These are phyloP conservation scores for Solanum chaucha DNA, from an alignment of 257 asterid species.

Conservation along the genomic window DNA sequence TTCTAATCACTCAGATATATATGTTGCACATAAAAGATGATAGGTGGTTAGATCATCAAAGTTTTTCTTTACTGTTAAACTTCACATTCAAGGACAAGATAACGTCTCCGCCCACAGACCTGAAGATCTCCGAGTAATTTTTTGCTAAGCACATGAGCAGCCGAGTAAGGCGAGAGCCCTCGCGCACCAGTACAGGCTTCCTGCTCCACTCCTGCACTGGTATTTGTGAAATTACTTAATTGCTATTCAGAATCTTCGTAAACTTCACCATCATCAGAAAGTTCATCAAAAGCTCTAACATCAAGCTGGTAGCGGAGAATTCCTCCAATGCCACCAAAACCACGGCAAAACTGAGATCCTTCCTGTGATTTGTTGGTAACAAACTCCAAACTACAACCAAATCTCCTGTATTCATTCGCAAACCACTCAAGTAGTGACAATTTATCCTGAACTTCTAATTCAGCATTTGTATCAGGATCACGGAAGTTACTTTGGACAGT, in stretches of 20 bases:
- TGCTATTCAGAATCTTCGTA: conserved; percentile 31
- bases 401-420: conserved; percentile 16
- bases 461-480: conserved; percentile 25
- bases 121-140: background rate
- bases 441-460: conserved; percentile 27
- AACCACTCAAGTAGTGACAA: conserved; percentile 23
- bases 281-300: conserved; percentile 27
- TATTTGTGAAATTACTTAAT: conserved; percentile 10
- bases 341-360: conserved; percentile 33
- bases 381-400: conserved; percentile 29
- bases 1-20: background rate
- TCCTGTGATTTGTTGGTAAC: conserved; percentile 32
- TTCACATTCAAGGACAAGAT: background rate
- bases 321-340: conserved; percentile 35
- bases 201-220: conserved; percentile 28
- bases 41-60: background rate
- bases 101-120: background rate
- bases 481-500: conserved; percentile 23
- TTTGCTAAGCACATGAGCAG: background rate
- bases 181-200: conserved; percentile 24
- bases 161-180: conserved; percentile 13
- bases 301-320: conserved; percentile 30
- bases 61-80: background rate
- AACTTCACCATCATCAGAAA: conserved; percentile 20
- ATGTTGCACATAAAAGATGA: background rate